Conservation (phyloP, 2,329 filamentous ascomycete species). For the Acephala macrosclerotiorum region DNA sequence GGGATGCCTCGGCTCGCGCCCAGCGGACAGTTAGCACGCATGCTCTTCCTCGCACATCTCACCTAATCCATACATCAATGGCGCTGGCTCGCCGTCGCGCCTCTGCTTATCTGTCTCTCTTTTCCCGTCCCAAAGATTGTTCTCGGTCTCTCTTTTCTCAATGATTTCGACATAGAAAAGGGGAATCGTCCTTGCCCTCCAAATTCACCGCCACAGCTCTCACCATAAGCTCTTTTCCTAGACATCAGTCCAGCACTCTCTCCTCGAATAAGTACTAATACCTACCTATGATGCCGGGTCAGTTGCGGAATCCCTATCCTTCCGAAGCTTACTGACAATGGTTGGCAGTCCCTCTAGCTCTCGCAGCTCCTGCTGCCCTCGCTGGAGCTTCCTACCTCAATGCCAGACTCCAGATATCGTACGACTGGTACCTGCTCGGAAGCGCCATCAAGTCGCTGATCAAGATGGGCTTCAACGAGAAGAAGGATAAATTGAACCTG, state of each 20-base stretch:
- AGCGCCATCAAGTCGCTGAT: constrained; percentile 56
- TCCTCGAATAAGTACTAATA: not conserved
- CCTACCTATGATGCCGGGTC: constrained; percentile 38
- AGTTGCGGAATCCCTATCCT: not conserved
- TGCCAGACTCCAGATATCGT: constrained; percentile 70
- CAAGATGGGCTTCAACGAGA: constrained; percentile 55
- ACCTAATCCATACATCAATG: not conserved
- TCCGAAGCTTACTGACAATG: constrained; percentile 14
- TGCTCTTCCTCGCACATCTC: not conserved
- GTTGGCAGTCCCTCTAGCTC: constrained; percentile 56
- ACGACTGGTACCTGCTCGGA: constrained; percentile 69
- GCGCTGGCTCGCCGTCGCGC: not conserved
- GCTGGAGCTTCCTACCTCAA: constrained; percentile 81
- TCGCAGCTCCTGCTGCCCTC: constrained; percentile 66
- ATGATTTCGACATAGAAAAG: not conserved
- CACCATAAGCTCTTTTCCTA: not conserved
- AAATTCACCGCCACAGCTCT: not conserved
- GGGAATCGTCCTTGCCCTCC: not conserved
- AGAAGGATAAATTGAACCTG: constrained; percentile 67
- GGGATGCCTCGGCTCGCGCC: no score
- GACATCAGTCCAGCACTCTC: not conserved
- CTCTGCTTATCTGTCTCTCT: not conserved
- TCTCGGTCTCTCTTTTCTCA: not conserved
- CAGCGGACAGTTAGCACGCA: no score
- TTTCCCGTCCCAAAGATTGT: not conserved